These are phyloP conservation scores for Chaetomiaceae sp. DNA, from an alignment of 2,329 filamentous ascomycete species.

Conservation along the genomic window DNA sequence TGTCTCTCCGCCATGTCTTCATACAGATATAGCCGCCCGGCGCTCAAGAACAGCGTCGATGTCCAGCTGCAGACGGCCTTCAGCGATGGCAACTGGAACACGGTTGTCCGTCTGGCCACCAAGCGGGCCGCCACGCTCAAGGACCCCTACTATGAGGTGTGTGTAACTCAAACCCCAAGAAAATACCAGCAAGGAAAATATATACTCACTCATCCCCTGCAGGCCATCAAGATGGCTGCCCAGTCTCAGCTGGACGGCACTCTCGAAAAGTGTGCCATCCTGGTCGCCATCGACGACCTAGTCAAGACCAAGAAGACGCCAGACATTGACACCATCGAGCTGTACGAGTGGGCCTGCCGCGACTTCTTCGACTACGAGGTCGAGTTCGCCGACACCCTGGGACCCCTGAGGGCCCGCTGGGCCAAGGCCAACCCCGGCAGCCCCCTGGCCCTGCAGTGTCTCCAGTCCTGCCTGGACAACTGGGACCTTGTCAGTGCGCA, in stretches of 20 bases:
- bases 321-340: constrained; percentile 47
- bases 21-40: constrained; percentile 31
- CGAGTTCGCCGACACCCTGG: constrained; percentile 45
- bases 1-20: constrained; percentile 24
- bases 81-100: constrained; percentile 49
- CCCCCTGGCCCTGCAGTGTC: constrained; percentile 37
- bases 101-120: constrained; percentile 47
- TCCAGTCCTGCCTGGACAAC: constrained; percentile 49
- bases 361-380: constrained; percentile 33
- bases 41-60: constrained; percentile 47
- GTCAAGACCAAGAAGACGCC: constrained; percentile 43
- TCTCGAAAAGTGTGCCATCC: constrained; percentile 40
- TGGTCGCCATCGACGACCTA: constrained; percentile 42
- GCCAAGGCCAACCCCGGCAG: constrained; percentile 51
- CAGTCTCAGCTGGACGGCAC: constrained; percentile 50
- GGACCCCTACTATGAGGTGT: constrained; percentile 53
- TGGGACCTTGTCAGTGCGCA: constrained; percentile 55
- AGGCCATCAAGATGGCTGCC: constrained; percentile 47
- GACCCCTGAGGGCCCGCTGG: constrained; percentile 44
- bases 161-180: no score
- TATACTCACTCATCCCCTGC: background rate
- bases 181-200: no score
- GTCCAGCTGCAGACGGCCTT: constrained; percentile 53
- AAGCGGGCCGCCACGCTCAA: constrained; percentile 45
- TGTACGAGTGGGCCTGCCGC: constrained; percentile 51